These are phyloP conservation scores for Pythium periplocum DNA, from an alignment of 352 stramenopile species.

Conservation along the genomic window DNA sequence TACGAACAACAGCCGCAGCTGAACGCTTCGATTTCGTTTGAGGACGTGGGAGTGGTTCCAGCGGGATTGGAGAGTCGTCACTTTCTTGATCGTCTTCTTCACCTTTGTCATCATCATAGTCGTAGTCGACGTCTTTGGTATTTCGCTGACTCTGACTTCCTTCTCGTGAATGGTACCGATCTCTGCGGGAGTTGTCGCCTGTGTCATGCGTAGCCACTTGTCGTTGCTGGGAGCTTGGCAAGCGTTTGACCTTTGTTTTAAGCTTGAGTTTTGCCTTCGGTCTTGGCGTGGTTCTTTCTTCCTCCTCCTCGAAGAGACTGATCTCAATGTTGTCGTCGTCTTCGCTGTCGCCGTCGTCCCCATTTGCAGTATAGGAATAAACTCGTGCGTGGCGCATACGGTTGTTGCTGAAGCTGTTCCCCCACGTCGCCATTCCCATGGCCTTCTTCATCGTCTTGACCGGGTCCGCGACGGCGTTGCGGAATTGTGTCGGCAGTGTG, in stretches of 20 bases:
- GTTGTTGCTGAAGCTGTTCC: constrained; percentile 37
- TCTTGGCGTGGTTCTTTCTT: no score
- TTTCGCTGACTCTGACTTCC: no score
- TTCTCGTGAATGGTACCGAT: no score
- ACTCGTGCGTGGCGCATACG: constrained; percentile 29
- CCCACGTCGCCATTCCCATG: constrained; percentile 41
- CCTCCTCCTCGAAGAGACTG: background rate
- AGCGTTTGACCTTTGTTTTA: no score
- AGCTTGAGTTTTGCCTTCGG: no score
- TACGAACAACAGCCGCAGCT: no score
- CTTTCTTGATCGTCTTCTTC: constrained; percentile 1
- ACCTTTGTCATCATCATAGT: background rate
- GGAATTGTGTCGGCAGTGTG: constrained; percentile 36
- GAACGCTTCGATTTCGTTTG: no score
- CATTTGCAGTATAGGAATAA: constrained; percentile 18
- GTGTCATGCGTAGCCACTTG: no score
- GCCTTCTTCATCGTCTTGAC: constrained; percentile 34
- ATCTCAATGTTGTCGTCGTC: background rate
- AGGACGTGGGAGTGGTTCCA: no score
- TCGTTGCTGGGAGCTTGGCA: no score
- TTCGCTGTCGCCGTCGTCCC: background rate
- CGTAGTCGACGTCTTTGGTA: no score
- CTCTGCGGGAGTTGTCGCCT: no score
- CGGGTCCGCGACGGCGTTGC: constrained; percentile 15
- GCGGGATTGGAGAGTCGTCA: background rate